Base-by-base conservation (phyloP, 129 eudicot genomes). In the Arctium minus region DNA sequence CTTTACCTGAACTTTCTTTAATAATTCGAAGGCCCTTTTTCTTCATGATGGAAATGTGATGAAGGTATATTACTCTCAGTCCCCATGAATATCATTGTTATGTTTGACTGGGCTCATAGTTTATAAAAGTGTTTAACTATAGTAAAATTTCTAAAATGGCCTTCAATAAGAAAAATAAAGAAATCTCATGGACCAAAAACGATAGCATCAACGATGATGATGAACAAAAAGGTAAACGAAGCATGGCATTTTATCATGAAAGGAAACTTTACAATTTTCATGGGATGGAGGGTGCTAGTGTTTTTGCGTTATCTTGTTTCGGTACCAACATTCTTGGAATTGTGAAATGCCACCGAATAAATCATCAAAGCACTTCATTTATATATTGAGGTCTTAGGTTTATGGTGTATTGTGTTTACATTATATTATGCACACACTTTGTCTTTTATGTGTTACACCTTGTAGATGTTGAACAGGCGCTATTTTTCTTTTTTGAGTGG, bases 11-110 rank as follows among this genome's bases (percentile, higher is more conserved):
- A 70, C 50, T 60, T 68, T 68, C 17, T 40, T 48, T 75, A 48
- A 76, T 29, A 70, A 70, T 15, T 70, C 15, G 2, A 50, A 32
- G 12, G 4, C 69, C 44, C 29, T 79, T 83, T 69, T 22, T n/a
- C 56, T 70, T 70, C 71, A 69, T 30, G 33, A 81, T 31, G 84
- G 46, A 74, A 65, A 37, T 67, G 12, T 78, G 48, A 72, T 72
- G 78, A 50, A 50, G 29, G 79, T n/a, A 5, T n/a, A 70, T 70
- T 30, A 70, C n/a, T 30, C 15, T 22, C 9, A 69, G 17, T 29
- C 73, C 36, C 73, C 42, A 8, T 37, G 29, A 69, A 79, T n/a
- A 27, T 79, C 1, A 33, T 11, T 7, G 32, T 53, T 11, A 50
- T 42, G 30, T 71, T 13, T 32, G 84, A 4, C 1, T 9, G 31